These are phyloP conservation scores for Trichoderma reesei DNA, from an alignment of 495 filamentous ascomycete genomes.

Conservation along the genomic window DNA sequence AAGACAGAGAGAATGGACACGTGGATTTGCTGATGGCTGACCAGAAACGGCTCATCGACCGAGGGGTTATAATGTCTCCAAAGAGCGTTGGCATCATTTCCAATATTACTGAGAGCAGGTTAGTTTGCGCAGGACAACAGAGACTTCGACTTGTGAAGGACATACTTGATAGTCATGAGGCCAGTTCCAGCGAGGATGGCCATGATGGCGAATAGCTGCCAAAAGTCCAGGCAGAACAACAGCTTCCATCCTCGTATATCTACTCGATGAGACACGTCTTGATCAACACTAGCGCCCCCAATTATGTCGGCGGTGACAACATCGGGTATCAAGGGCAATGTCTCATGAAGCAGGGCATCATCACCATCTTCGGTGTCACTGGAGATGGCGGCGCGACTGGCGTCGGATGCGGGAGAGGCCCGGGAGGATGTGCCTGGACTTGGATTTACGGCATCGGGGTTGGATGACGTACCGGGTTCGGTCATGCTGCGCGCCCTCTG, in stretches of 20 bases:
- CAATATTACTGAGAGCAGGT: slow-evolving; percentile 62
- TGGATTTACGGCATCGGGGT: neutral
- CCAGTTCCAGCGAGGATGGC: slow-evolving; percentile 85
- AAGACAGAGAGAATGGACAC: slow-evolving; percentile 84
- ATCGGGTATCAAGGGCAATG: slow-evolving; percentile 53
- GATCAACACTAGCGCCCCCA: slow-evolving; percentile 43
- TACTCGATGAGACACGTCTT: slow-evolving; percentile 54
- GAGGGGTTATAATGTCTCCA: slow-evolving; percentile 77
- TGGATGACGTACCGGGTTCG: slow-evolving; percentile 57
- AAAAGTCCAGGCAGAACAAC: slow-evolving; percentile 71
- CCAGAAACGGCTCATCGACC: slow-evolving; percentile 63
- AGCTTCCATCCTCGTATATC: slow-evolving; percentile 84
- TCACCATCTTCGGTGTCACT: slow-evolving; percentile 13
- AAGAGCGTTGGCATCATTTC: slow-evolving; percentile 69
- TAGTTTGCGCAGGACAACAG: slow-evolving; percentile 19
- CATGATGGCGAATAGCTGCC: slow-evolving; percentile 78
- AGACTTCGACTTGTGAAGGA: slow-evolving; percentile 13
- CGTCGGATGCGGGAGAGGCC: neutral
- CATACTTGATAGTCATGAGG: slow-evolving; percentile 98
- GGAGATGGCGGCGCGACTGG: neutral
- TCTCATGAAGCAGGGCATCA: slow-evolving; percentile 53
- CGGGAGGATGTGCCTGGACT: neutral
- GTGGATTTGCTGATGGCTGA: slow-evolving; percentile 77
- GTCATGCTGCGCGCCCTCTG: neutral
- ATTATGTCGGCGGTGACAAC: slow-evolving; percentile 37